Evolutionary conservation across 2,329 filamentous ascomycete genomes (phyloP), one percentile per base, ranked within the genome.

Genomic region (Stylonectria norvegica): DNA sequence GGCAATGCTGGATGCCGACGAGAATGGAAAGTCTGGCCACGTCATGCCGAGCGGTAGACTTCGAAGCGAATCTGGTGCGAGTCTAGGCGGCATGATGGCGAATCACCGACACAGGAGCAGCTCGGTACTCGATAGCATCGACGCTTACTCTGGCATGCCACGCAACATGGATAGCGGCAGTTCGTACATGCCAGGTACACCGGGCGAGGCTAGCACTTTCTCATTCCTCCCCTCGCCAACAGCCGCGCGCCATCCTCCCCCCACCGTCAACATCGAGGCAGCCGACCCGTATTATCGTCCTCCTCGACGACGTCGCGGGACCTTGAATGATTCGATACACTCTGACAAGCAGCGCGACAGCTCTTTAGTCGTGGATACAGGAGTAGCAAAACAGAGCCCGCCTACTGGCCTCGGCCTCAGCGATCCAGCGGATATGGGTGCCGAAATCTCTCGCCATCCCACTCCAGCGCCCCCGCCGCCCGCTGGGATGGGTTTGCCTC

Each of bases 221-320:
- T 89, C 85, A n/a, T 85, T 84, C 58, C 57, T 87, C 43, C 71
- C 78, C 35, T 79, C 79, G 20, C 77, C 80, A 8, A 72, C 70
- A 27, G 67, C 70, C 62, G 59, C 70, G 60, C 63, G 55, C 66
- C 71, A 53, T 65, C 69, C 37, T 58, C 75, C 43, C 63, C 73
- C 50, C 18, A 54, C 72, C 4, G 65, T 71, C 29, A 65, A 73
- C 19, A 60, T 71, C 20, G 75, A 83, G 48, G 60, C 74, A 10
- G 69, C 78, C 2, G 89, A 95, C 60, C 88, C 88, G 0, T 97
- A 93, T 59, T 97, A 95, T 60, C 83, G 91, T 34, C 88, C 89
- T 14, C 91, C 90, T 12, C 75, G 90, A 49, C 74, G 81, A 40
- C 78, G 85, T 30, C 78, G 80, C 34, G 78, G 83, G 18, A 86